Percentiles rank a stretch among this genome's conserved stretches.
These are phyloP conservation scores for Leccinum pallidistipes DNA, from an alignment of 1,284 basidiomycete genomes.

Conservation along the genomic window DNA sequence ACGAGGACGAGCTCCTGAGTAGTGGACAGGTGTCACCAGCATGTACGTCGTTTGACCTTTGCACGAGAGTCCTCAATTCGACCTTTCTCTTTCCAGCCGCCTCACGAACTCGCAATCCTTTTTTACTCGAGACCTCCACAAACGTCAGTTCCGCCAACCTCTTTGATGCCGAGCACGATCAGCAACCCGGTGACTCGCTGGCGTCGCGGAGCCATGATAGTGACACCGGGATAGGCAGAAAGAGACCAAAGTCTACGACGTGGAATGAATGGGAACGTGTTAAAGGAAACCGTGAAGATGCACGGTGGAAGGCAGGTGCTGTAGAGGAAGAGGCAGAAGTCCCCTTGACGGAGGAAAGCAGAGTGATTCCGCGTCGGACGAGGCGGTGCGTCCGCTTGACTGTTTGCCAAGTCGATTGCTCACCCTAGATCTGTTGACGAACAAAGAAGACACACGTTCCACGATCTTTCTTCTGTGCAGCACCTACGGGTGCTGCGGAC, in stretches of 20 bases:
- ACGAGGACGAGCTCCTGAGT: slow-evolving; percentile 65
- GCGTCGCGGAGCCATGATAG: slow-evolving; percentile 1
- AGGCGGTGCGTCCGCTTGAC: slow-evolving; percentile 20
- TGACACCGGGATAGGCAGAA: slow-evolving; percentile 5
- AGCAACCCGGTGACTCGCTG: slow-evolving; percentile 10
- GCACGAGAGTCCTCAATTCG: slow-evolving; percentile 10
- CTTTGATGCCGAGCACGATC: slow-evolving; percentile 16
- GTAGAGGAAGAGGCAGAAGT: slow-evolving; percentile 9
- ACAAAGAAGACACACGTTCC: slow-evolving; percentile 62
- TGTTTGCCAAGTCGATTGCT: slow-evolving; percentile 7
- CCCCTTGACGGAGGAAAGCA: slow-evolving; percentile 4
- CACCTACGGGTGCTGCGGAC: slow-evolving; percentile 47
- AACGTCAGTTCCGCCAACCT: slow-evolving; percentile 46
- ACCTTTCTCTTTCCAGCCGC: slow-evolving; percentile 30
- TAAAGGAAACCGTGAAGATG: slow-evolving; percentile 23
- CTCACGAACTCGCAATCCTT: slow-evolving; percentile 42
- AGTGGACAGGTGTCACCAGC: slow-evolving; percentile 73
- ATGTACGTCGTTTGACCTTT: slow-evolving; percentile 43
- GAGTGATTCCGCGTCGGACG: slow-evolving; percentile 1
- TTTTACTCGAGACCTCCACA: slow-evolving; percentile 40
- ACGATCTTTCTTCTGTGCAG: slow-evolving; percentile 50
- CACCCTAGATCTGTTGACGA: slow-evolving; percentile 5
- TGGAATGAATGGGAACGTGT: slow-evolving; percentile 47
- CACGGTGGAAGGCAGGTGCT: slow-evolving; percentile 23
- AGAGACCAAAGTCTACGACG: slow-evolving; percentile 43